Evolutionary conservation across 441 rosid species (phyloP), one percentile per base, ranked within the genome.

Genomic region (Croton setiger): DNA sequence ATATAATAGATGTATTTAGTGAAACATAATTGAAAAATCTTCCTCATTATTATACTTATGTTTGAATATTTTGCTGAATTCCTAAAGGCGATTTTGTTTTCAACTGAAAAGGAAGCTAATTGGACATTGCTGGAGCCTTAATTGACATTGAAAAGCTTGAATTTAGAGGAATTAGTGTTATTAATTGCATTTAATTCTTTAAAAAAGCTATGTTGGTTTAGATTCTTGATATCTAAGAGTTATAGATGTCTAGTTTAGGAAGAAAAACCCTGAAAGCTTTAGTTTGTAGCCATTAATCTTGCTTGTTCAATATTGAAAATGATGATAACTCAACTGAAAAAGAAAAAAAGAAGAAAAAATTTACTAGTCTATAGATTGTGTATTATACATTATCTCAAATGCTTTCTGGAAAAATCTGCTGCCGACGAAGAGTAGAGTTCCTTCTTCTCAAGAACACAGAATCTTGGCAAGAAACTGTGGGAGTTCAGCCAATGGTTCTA

Each of bases 1-100:
- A 66, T 27, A 27, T 27, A 27, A 27, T 48, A 58, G 53, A 45
- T 23, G 31, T 36, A 36, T 31, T 21, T 13, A 33, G 4, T 17
- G 18, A 15, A 21, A 43, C 41, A 1, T n/a, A 49, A 20, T 23
- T 70, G 54, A 67, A 70, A 67, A 72, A 73, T 69, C 73, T 67
- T 64, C 74, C 72, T 75, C 72, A 63, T 79, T 76, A 27, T 27
- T 27, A 2, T 64, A 72, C 62, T 74, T 55, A 64, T 53, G 72
- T 43, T 59, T 2, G 36, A 15, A 11, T 54, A 7, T 51, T 51
- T 63, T 66, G 55, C 71, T 60, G 35, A 21, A 57, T 66, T 35
- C 65, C 15, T 13, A 54, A 60, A 52, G 54, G 39, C 18, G 66
- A 37, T 17, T 13, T 35, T 51, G 2, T 15, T 33, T 52, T 11